These are phyloP conservation scores for Zygotorulaspora danielsina DNA, from an alignment of 805 yeast genomes.

Conservation along the genomic window DNA sequence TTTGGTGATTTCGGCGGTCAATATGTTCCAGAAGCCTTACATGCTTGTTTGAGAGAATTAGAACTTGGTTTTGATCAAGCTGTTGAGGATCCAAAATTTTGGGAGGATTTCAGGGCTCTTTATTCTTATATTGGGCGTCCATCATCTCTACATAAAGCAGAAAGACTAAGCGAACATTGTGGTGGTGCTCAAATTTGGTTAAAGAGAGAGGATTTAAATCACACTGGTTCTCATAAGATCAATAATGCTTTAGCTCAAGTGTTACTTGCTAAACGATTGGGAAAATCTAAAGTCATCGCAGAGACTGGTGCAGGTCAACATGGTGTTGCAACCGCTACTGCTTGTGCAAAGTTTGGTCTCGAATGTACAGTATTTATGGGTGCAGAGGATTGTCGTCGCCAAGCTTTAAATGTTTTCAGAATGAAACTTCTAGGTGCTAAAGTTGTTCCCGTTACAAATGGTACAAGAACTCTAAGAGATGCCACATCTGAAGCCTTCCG, in stretches of 20 bases:
- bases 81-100: slow-evolving; percentile 81
- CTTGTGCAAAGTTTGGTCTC: slow-evolving; percentile 88
- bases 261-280: slow-evolving; percentile 70
- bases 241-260: slow-evolving; percentile 83
- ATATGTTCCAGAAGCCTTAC: slow-evolving; percentile 94
- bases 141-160: slow-evolving; percentile 85
- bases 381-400: slow-evolving; percentile 98
- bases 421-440: slow-evolving; percentile 95
- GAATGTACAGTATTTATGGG: slow-evolving; percentile 97
- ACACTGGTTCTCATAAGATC: slow-evolving; percentile 84
- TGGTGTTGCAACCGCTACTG: slow-evolving; percentile 91
- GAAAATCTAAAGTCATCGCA: slow-evolving; percentile 73
- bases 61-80: slow-evolving; percentile 87
- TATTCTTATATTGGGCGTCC: slow-evolving; percentile 97
- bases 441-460: slow-evolving; percentile 88
- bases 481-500: slow-evolving; percentile 98
- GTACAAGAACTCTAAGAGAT: slow-evolving; percentile 94
- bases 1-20: slow-evolving; percentile 98
- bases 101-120: slow-evolving; percentile 84
- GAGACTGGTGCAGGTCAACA: slow-evolving; percentile 95
- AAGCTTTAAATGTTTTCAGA: slow-evolving; percentile 95
- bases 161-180: slow-evolving; percentile 78
- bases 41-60: slow-evolving; percentile 83
- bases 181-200: slow-evolving; percentile 98
- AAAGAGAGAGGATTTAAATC: slow-evolving; percentile 93